Percentiles rank a stretch among this genome's conserved stretches.
These are phyloP conservation scores for Crithidia expoeki DNA, from an alignment of 208 protist genomes.

Conservation along the genomic window DNA sequence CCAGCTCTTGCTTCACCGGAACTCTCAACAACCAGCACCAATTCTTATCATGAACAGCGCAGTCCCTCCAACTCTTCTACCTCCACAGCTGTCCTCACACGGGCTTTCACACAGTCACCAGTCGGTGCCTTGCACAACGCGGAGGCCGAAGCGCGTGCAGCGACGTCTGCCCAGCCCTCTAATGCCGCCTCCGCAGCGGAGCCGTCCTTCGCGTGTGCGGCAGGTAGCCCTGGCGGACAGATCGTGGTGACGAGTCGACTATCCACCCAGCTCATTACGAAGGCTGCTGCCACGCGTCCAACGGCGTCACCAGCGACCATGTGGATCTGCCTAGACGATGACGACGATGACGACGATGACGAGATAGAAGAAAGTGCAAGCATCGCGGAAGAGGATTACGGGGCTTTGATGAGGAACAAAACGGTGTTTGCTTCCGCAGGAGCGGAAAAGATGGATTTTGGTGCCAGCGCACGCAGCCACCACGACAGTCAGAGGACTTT, in stretches of 20 bases:
- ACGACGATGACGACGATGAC: slow-evolving; percentile 55
- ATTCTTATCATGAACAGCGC: not conserved
- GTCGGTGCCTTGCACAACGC: not conserved
- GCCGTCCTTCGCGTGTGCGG: not conserved
- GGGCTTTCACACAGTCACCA: slow-evolving; percentile 12
- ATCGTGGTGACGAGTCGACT: slow-evolving; percentile 22
- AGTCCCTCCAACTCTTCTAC: slow-evolving; percentile 3
- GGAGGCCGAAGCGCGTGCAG: not conserved
- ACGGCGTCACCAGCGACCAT: slow-evolving; percentile 58
- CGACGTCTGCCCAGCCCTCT: not conserved
- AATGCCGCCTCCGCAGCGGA: not conserved
- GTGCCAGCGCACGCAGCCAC: not conserved
- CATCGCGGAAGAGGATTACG: too few species aligned
- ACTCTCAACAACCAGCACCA: too few species aligned
- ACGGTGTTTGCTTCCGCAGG: too few species aligned
- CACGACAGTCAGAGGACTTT: not conserved
- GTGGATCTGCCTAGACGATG: slow-evolving; percentile 82
- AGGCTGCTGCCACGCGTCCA: slow-evolving; percentile 61
- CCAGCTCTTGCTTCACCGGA: not conserved
- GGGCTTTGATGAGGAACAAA: too few species aligned
- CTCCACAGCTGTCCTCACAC: slow-evolving; percentile 10
- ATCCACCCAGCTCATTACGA: slow-evolving; percentile 59
- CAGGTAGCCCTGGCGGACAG: not conserved
- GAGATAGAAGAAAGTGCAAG: slow-evolving; percentile 3
- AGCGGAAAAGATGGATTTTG: too few species aligned